Evolutionary conservation across 2,329 filamentous ascomycete genomes (phyloP).

Genomic region (Sporothrix inflata): DNA sequence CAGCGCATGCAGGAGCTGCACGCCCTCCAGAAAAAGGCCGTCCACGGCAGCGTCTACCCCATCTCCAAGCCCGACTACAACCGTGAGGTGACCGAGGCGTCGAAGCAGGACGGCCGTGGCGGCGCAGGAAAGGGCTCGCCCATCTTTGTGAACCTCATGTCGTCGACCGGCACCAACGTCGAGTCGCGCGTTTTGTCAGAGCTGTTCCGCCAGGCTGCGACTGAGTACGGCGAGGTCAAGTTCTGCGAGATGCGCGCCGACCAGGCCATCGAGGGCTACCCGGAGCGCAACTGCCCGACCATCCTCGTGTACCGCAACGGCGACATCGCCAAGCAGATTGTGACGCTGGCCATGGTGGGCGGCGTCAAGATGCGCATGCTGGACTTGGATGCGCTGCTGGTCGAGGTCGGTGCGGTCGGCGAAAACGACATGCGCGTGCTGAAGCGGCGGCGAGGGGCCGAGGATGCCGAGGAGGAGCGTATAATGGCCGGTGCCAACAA

Average conservation of each 20-base stretch:
- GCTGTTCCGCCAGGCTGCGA: conserved; percentile 82
- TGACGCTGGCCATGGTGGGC: conserved; percentile 81
- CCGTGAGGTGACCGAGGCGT: conserved; percentile 89
- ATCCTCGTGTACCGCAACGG: conserved; percentile 91
- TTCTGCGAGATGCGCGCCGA: conserved; percentile 94
- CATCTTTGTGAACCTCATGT: conserved; percentile 80
- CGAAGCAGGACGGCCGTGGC: conserved; percentile 46
- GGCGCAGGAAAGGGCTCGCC: conserved; percentile 37
- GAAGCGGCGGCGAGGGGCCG: conserved; percentile 61
- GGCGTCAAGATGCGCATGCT: conserved; percentile 71
- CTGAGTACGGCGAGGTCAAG: conserved; percentile 90
- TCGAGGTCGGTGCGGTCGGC: conserved; percentile 79
- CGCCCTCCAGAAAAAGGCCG: conserved; percentile 71
- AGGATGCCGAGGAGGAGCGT: conserved; percentile 64
- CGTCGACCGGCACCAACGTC: conserved; percentile 74
- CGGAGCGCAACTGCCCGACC: conserved; percentile 91
- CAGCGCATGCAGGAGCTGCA: conserved; percentile 85
- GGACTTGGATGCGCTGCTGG: conserved; percentile 78
- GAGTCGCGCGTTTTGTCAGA: conserved; percentile 84
- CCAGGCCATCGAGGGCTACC: conserved; percentile 95
- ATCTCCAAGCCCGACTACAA: conserved; percentile 93
- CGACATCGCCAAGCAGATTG: conserved; percentile 87
- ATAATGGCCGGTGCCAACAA: conserved; percentile 52
- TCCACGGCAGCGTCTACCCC: conserved; percentile 90
- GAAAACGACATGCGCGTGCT: conserved; percentile 77